Evolutionary conservation across 768 basidiomycete genomes (phyloP), one percentile per base, ranked within the genome.

Genomic region (Hygrocybe punicea): DNA sequence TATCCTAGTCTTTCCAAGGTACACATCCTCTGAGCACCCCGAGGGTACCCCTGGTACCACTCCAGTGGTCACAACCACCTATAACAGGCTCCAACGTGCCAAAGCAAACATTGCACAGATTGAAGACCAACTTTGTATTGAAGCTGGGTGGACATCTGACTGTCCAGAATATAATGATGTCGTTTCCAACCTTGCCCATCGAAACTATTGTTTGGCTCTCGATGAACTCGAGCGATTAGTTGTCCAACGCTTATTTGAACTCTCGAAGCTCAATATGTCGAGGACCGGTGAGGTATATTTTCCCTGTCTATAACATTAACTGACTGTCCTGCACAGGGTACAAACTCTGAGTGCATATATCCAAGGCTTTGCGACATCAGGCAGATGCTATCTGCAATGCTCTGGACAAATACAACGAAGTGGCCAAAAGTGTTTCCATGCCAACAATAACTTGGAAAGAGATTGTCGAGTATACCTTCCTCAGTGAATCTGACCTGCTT

Each of bases 311-410:
- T 9, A 53, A 11, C 13, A 10, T 21, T 53, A 34, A 25, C 25
- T 16, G 8, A 29, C 21, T 17, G 10, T 19, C 34, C 16, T 17
- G 23, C 39, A 42, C 33, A 76, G 76, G 70, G 0, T 76, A 76
- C 55, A 70, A 70, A 40, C 55, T 73, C 51, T 61, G 67, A 1
- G 63, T 64, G 9, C 64, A 72, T 49, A 73, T 77, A n/a, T 67
- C 68, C 0, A 71, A 75, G 56, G 68, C 71, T 2, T 56, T 76
- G 1, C 63, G 69, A 53, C 54, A 53, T 6, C 59, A 69, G 6
- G 67, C 68, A 1, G 58, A 65, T 34, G 71, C 76, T 2, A 73
- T 77, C 39, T 58, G 53, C 35, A 64, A 51, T 24, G 72, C 74
- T 0, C 60, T 76, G 1, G 55, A 65, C 0, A 47, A 48, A 29